Conservation (phyloP, 2,329 filamentous ascomycete genomes). For the Emmonsiellopsis sp. region DNA sequence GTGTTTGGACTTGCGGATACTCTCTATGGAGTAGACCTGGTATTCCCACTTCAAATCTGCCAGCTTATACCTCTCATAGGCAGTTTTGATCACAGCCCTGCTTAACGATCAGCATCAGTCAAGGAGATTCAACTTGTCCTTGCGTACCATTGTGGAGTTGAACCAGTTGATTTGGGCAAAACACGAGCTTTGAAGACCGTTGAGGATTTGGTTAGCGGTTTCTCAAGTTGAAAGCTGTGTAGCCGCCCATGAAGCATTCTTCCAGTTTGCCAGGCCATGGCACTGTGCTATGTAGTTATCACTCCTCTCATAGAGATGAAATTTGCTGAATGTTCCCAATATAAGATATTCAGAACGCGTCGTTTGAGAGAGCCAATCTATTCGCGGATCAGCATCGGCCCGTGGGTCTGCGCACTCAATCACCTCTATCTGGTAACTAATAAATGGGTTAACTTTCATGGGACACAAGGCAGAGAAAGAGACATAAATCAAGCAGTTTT, state of each 20-base stretch:
- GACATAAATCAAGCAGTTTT: too few relatives aligned
- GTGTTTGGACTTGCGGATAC: neutral
- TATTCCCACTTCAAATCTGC: conserved; percentile 3
- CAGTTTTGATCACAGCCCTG: conserved; percentile 6
- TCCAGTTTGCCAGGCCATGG: conserved; percentile 4
- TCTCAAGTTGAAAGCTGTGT: conserved; percentile 6
- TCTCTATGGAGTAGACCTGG: neutral
- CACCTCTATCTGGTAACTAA: too few relatives aligned
- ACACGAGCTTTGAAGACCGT: conserved; percentile 7
- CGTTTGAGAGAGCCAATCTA: neutral
- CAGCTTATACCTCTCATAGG: conserved; percentile 4
- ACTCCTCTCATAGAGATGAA: neutral
- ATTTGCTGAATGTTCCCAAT: neutral
- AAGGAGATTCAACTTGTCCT: neutral
- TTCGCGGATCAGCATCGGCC: neutral
- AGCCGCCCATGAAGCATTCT: conserved; percentile 4
- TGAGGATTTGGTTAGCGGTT: conserved; percentile 6
- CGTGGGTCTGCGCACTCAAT: neutral
- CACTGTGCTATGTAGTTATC: neutral
- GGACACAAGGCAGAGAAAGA: too few relatives aligned
- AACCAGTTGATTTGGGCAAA: conserved; percentile 2
- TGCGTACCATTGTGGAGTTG: conserved; percentile 5
- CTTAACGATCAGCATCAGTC: conserved; percentile 3
- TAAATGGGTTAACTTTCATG: too few relatives aligned
- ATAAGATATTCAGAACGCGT: neutral